Conservation (phyloP, 805 yeast species). For the Sugiyamaella boreocaroliniensis region DNA sequence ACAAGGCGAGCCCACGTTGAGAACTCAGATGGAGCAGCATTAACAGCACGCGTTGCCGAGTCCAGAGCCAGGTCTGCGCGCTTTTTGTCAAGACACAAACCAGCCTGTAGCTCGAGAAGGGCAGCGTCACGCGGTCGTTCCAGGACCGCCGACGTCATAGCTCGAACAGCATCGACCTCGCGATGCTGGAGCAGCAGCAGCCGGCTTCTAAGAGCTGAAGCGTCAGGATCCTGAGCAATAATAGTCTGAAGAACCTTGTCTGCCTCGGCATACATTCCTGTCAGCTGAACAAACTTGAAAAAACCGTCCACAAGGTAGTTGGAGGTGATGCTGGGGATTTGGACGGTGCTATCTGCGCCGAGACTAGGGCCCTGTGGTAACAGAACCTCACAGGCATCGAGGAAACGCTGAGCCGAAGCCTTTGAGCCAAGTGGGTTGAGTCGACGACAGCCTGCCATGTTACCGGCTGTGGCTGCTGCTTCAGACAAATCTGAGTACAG, state of each 20-base stretch:
- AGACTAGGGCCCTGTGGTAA: constrained; percentile 59
- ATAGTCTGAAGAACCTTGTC: constrained; percentile 52
- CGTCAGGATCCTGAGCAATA: constrained; percentile 47
- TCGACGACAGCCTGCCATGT: constrained; percentile 76
- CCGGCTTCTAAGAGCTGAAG: constrained; percentile 40
- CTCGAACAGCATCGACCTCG: constrained; percentile 43
- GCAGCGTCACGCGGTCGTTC: constrained; percentile 49
- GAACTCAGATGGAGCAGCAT: constrained; percentile 70
- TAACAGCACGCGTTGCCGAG: constrained; percentile 54
- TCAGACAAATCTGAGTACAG: constrained; percentile 52
- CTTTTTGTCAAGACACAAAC: constrained; percentile 50
- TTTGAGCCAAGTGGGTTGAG: constrained; percentile 62
- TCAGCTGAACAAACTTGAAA: constrained; percentile 52
- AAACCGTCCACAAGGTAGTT: constrained; percentile 76
- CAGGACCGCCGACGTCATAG: constrained; percentile 37
- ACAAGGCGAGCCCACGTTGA: constrained; percentile 64
- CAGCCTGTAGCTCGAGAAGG: constrained; percentile 55
- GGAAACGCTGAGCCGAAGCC: constrained; percentile 46
- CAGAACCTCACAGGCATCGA: constrained; percentile 58
- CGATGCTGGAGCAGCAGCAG: constrained; percentile 37
- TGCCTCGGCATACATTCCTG: constrained; percentile 59
- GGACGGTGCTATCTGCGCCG: constrained; percentile 64
- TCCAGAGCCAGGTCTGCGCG: constrained; percentile 50
- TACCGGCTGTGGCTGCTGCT: constrained; percentile 52
- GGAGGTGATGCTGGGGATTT: constrained; percentile 53